Base-by-base conservation (phyloP, 2,329 filamentous ascomycete genomes). In the Monosporascus sp. region DNA sequence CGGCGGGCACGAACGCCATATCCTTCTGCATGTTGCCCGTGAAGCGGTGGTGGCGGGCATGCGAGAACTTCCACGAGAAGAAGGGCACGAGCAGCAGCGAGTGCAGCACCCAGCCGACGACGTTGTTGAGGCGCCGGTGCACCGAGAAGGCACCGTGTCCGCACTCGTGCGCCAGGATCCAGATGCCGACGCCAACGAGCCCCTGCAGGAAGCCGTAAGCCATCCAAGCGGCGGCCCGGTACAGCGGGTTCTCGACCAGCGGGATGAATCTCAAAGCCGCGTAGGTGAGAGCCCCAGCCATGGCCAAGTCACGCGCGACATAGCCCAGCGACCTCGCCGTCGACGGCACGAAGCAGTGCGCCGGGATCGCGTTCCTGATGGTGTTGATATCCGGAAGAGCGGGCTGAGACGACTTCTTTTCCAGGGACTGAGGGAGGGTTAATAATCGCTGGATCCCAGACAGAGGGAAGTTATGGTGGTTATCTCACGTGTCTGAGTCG, bases 51-150 rank as follows among this genome's bases (percentile, higher is more conserved):
- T 89, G 87, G 49, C 85, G 79, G 54, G 79, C 78, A 69, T 90
- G 87, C 35, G 80, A 85, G 67, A 83, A 83, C 72, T 87, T 84
- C 86, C 86, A 89, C 48, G 81, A 83, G 73, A 88, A 88, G 72
- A 85, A 90, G 3, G 87, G 87, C 2, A 87, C 85, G 57, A 86
- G 68, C 39, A 89, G 75, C 54, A 78, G 74, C 7, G 82, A 86
- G 75, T 89, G 86, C n/a, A 83, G 70, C 48, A 79, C 66, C 74
- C 84, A 86, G 55, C 86, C 86, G 52, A 84, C 73, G 17, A 77
- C 66, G 63, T 86, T 78, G 67, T 88, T 88, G 58, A 87, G 65
- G 35, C 60, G 65, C 48, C 72, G 72, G 67, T 80, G 75, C 22
- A 72, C 67, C n/a, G 82, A 86, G 67, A 89, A 86, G 48, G 85